Evolutionary conservation across 2,329 filamentous ascomycete species (phyloP).

Genomic region (Lasiodiplodia gonubiensis): DNA sequence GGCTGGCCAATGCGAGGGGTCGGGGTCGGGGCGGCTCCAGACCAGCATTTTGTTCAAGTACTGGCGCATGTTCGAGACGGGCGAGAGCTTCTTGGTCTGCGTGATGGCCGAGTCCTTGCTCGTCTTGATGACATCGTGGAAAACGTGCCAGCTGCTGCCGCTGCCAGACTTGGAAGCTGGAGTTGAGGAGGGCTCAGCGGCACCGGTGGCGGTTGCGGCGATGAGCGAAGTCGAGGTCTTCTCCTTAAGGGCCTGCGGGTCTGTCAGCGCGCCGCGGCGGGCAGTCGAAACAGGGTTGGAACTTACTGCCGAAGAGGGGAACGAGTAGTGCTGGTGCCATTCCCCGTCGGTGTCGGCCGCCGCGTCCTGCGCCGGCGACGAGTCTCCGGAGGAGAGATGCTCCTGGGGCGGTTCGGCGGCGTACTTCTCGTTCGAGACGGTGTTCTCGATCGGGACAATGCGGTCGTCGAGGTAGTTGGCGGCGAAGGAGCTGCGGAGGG

Average conservation of each 20-base stretch:
- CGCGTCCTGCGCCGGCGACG: conserved; percentile 27
- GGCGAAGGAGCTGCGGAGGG: conserved; percentile 28
- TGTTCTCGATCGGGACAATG: conserved; percentile 15
- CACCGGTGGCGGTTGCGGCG: conserved; percentile 16
- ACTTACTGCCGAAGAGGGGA: conserved; percentile 22
- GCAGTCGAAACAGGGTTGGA: background rate
- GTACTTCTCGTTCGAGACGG: conserved; percentile 13
- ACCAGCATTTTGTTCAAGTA: conserved; percentile 51
- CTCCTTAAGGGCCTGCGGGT: background rate
- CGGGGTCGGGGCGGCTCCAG: conserved; percentile 44
- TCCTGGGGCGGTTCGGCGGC: conserved; percentile 22
- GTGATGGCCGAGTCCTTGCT: conserved; percentile 15
- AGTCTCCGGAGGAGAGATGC: conserved; percentile 8
- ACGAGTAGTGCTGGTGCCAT: conserved; percentile 24
- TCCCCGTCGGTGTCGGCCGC: conserved; percentile 19
- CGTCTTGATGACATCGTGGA: conserved; percentile 24
- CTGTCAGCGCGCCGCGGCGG: background rate
- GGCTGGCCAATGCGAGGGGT: conserved; percentile 51
- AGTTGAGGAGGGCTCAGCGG: background rate
- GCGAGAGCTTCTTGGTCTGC: conserved; percentile 22
- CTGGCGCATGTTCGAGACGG: conserved; percentile 37
- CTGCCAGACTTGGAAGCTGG: background rate
- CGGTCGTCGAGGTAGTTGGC: conserved; percentile 21
- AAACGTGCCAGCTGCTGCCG: conserved; percentile 26
- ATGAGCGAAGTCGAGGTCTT: conserved; percentile 20